phyloP scores from a whole-genome alignment of 2,329 filamentous ascomycete species.

The Cladosporium sp. region DNA sequence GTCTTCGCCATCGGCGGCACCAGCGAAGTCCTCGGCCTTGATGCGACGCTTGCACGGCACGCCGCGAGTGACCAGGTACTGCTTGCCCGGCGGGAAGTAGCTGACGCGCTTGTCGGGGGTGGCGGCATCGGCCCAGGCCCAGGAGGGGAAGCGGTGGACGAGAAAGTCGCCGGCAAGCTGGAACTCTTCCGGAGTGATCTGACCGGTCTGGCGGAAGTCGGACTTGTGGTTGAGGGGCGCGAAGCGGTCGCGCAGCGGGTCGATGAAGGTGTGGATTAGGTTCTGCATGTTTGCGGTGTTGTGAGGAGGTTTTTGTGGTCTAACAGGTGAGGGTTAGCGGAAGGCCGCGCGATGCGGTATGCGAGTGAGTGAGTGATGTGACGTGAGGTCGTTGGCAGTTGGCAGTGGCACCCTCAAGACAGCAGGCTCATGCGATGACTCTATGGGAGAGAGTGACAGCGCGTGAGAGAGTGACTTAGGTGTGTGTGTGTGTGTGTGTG shows the following conservation, averaged over 20 bases:
- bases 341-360: neutral
- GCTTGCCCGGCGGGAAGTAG: slow-evolving; percentile 85
- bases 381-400: neutral
- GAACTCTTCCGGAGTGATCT: slow-evolving; percentile 98
- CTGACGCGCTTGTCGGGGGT: slow-evolving; percentile 73
- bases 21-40: slow-evolving; percentile 83
- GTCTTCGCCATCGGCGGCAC: slow-evolving; percentile 82
- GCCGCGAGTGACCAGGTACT: slow-evolving; percentile 91
- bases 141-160: slow-evolving; percentile 98
- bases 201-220: slow-evolving; percentile 88
- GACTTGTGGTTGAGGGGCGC: slow-evolving; percentile 87
- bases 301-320: neutral
- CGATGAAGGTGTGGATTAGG: slow-evolving; percentile 81
- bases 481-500: neutral
- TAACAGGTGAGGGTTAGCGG: neutral
- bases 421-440: neutral
- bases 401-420: neutral
- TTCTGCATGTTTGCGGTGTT: slow-evolving; percentile 66
- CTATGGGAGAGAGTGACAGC: neutral
- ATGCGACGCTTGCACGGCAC: slow-evolving; percentile 91
- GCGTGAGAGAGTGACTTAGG: neutral
- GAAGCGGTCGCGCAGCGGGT: slow-evolving; percentile 87
- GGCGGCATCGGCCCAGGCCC: slow-evolving; percentile 92
- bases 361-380: neutral
- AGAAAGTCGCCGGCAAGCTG: slow-evolving; percentile 94